phyloP scores from a whole-genome alignment of 1,139 yeast species.

The Yamadazyma songkhlaensis region DNA sequence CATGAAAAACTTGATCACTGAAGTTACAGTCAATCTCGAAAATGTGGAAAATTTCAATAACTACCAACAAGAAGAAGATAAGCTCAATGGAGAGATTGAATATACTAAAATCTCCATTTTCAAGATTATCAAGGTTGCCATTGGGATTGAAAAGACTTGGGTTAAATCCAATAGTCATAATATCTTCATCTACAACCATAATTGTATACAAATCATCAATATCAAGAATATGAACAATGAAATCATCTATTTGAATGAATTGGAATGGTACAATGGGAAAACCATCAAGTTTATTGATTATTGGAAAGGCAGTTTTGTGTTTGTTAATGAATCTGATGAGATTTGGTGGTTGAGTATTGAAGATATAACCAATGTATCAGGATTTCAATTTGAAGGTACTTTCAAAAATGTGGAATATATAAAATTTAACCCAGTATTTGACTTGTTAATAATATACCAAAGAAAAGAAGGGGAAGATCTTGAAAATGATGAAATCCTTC shows the following conservation, averaged over 20 bases:
- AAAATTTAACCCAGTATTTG: constrained; percentile 27
- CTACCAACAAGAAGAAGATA: constrained; percentile 29
- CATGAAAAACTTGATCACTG: constrained; percentile 35
- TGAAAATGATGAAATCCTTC: not conserved
- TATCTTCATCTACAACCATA: constrained; percentile 29
- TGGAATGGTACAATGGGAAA: constrained; percentile 28
- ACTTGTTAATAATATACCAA: constrained; percentile 18
- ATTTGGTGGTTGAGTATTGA: constrained; percentile 25
- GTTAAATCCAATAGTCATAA: constrained; percentile 39
- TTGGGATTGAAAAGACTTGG: constrained; percentile 35
- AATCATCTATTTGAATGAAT: constrained; percentile 25
- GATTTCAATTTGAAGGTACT: constrained; percentile 12
- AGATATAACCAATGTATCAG: constrained; percentile 13
- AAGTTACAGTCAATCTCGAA: constrained; percentile 30
- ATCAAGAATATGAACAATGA: constrained; percentile 31
- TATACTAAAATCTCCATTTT: constrained; percentile 28
- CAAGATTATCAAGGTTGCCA: constrained; percentile 35
- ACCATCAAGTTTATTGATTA: constrained; percentile 16
- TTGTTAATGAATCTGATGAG: constrained; percentile 27
- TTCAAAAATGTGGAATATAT: constrained; percentile 8
- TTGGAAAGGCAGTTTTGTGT: constrained; percentile 18
- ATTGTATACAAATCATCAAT: constrained; percentile 33
- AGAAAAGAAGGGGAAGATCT: not conserved
- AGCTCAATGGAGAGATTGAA: constrained; percentile 25
- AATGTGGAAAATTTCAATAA: constrained; percentile 39